A percentile compares a stretch with the other conserved stretches of the same genome.
phyloP scores from a whole-genome alignment of 768 basidiomycete species.

The Russula griseocarnosa region DNA sequence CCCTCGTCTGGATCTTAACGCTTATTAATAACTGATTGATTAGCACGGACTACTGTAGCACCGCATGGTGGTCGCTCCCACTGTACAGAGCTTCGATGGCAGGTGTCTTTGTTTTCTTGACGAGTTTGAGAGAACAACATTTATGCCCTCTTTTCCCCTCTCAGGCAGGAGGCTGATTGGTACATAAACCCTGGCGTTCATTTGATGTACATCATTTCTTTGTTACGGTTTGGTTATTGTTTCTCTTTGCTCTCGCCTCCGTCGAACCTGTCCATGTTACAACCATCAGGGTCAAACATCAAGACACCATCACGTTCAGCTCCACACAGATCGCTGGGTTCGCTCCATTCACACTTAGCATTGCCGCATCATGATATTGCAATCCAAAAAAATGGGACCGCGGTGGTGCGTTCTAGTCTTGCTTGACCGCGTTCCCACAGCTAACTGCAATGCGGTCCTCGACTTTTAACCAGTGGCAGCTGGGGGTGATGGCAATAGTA shows the following conservation, averaged over 20 bases:
- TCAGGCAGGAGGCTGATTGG: not conserved
- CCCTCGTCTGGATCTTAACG: not conserved
- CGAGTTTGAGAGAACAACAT: too few species aligned
- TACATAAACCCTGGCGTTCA: not conserved
- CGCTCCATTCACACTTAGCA: conserved; percentile 35
- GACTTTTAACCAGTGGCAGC: conserved; percentile 46
- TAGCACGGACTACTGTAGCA: too few species aligned
- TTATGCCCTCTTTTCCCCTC: too few species aligned
- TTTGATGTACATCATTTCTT: not conserved
- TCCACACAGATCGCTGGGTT: conserved; percentile 31
- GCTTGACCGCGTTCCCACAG: conserved; percentile 29
- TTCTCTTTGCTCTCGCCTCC: not conserved
- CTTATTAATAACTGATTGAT: not conserved
- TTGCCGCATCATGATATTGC: conserved; percentile 37
- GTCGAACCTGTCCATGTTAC: conserved; percentile 2
- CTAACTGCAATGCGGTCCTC: conserved; percentile 46
- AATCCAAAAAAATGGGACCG: conserved; percentile 32
- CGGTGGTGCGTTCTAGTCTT: conserved; percentile 29
- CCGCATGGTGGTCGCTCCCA: not conserved
- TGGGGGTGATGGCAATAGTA: conserved; percentile 43
- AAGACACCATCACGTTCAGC: conserved; percentile 29
- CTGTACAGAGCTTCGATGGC: not conserved
- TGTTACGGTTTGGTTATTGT: not conserved
- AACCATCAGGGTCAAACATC: conserved; percentile 8
- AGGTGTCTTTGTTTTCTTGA: not conserved